Evolutionary conservation across 306 rosid genomes (phyloP).

Genomic region (cucumber (Cucumis sativus)): Cucumber_9930_V3 NC_026655.2:11346501-11347000

Average conservation of each 20-base stretch:
- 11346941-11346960: background rate
- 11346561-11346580: conserved; percentile 61
- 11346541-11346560: conserved; percentile 72
- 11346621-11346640: conserved; percentile 67
- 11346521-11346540: background rate
- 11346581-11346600: conserved; percentile 88
- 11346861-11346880: conserved; percentile 13
- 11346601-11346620: conserved; percentile 74
- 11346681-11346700: background rate
- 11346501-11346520: background rate
- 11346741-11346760: background rate
- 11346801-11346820: conserved; percentile 64
- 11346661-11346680: conserved; percentile 89
- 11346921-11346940: background rate
- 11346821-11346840: conserved; percentile 56
- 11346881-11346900: background rate
- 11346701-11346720: background rate
- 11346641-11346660: conserved; percentile 88
- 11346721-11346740: background rate
- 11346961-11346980: background rate
- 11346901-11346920: background rate
- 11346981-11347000: background rate
- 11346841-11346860: conserved; percentile 63
- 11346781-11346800: conserved; percentile 90
- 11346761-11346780: conserved; percentile 90